phyloP scores from a whole-genome alignment of 768 basidiomycete species.

The Tricholomella constricta region DNA sequence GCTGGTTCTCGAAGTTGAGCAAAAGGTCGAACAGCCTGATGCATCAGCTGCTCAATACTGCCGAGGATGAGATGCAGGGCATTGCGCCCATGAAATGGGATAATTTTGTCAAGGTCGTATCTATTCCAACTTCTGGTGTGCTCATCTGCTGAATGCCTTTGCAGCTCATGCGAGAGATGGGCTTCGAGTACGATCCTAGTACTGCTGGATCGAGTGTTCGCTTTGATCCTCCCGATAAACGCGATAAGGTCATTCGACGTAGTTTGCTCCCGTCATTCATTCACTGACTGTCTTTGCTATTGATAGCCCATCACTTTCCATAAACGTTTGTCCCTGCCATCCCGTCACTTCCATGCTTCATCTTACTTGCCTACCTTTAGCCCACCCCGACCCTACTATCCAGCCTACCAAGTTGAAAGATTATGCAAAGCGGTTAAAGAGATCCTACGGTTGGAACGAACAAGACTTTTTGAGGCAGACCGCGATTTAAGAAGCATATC shows the following conservation, averaged over 20 bases:
- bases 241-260: conserved; percentile 37
- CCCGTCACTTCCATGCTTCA: not conserved
- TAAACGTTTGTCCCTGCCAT: conserved; percentile 52
- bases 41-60: conserved; percentile 64
- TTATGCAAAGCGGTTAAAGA: conserved; percentile 59
- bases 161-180: conserved; percentile 79
- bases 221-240: conserved; percentile 69
- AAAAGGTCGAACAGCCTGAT: conserved; percentile 62
- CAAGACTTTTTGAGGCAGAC: conserved; percentile 40
- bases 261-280: not conserved
- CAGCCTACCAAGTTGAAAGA: conserved; percentile 49
- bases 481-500: not conserved
- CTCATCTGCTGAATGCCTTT: not conserved
- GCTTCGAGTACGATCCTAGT: conserved; percentile 70
- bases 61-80: conserved; percentile 57
- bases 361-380: conserved; percentile 34
- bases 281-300: not conserved
- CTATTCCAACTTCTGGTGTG: not conserved
- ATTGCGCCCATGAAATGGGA: conserved; percentile 75
- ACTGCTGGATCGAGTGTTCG: conserved; percentile 84
- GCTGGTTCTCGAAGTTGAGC: conserved; percentile 57
- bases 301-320: conserved; percentile 72
- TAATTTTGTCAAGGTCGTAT: conserved; percentile 65
- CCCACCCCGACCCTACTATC: conserved; percentile 75
- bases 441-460: conserved; percentile 67